Conservation (phyloP, 495 filamentous ascomycete genomes). For the Talaromyces ruber region DNA sequence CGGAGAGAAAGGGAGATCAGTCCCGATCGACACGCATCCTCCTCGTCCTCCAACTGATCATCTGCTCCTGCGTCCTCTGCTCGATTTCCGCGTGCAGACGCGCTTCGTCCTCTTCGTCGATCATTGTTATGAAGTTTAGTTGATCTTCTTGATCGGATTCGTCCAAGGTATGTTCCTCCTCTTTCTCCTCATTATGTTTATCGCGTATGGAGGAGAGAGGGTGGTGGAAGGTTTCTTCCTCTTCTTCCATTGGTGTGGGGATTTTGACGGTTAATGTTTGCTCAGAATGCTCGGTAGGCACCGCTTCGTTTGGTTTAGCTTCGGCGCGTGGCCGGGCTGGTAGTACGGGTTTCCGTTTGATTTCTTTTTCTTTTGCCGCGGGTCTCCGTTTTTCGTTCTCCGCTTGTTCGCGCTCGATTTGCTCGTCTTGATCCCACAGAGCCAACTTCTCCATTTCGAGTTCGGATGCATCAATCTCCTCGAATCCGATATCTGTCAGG, state of each 20-base stretch:
- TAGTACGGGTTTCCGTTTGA: not conserved
- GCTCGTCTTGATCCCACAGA: constrained; percentile 47
- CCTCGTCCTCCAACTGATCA: constrained; percentile 21
- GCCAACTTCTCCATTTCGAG: constrained; percentile 52
- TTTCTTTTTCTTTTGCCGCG: not conserved
- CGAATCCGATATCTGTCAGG: constrained; percentile 57
- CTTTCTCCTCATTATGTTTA: constrained; percentile 28
- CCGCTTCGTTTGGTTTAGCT: constrained; percentile 13
- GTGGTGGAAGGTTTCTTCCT: constrained; percentile 10
- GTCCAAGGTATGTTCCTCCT: constrained; percentile 17
- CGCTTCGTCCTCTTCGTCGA: constrained; percentile 26
- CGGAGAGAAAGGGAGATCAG: too few relatives aligned
- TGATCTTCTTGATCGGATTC: constrained; percentile 9
- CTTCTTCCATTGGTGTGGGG: constrained; percentile 10
- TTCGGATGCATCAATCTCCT: constrained; percentile 47
- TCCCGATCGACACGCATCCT: constrained; percentile 16
- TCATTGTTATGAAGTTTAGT: constrained; percentile 5
- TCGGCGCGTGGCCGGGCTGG: not conserved
- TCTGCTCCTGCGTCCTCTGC: constrained; percentile 46
- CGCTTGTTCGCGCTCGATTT: constrained; percentile 36
- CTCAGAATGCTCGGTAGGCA: constrained; percentile 21
- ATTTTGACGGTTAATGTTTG: constrained; percentile 8
- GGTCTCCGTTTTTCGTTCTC: constrained; percentile 30
- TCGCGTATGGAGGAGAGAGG: constrained; percentile 16
- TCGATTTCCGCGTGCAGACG: constrained; percentile 33